Percentiles rank a stretch among this genome's conserved stretches.
These are phyloP conservation scores for Penicillium malachiteum DNA, from an alignment of 495 filamentous ascomycete species.

Conservation along the genomic window DNA sequence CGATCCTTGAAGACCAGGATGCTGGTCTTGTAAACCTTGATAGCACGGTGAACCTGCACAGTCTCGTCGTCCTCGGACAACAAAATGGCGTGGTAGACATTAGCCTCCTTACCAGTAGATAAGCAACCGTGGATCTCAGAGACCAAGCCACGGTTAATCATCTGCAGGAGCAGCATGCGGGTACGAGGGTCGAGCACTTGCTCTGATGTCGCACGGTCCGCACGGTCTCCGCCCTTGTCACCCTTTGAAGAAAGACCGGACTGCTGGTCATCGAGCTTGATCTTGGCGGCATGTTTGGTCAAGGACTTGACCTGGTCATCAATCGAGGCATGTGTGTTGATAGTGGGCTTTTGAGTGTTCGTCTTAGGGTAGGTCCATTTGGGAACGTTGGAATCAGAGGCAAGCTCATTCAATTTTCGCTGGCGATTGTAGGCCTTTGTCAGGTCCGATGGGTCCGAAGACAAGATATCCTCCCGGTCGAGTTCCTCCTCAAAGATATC, in stretches of 20 bases:
- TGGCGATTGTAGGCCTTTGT: slow-evolving; percentile 93
- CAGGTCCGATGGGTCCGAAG: slow-evolving; percentile 64
- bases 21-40: slow-evolving; percentile 98
- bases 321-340: slow-evolving; percentile 72
- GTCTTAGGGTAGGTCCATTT: slow-evolving; percentile 65
- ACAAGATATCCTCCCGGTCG: slow-evolving; percentile 57
- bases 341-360: slow-evolving; percentile 79
- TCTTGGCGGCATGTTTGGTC: slow-evolving; percentile 83
- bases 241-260: slow-evolving; percentile 53
- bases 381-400: slow-evolving; percentile 54
- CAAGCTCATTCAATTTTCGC: slow-evolving; percentile 56
- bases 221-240: slow-evolving; percentile 65
- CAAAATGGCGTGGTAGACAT: slow-evolving; percentile 83
- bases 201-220: slow-evolving; percentile 88
- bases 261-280: slow-evolving; percentile 71
- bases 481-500: slow-evolving; percentile 57
- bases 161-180: slow-evolving; percentile 89
- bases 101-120: slow-evolving; percentile 95
- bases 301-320: slow-evolving; percentile 86
- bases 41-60: slow-evolving; percentile 64
- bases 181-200: slow-evolving; percentile 92
- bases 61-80: slow-evolving; percentile 44
- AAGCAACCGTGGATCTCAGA: slow-evolving; percentile 87
- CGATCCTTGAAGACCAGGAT: slow-evolving; percentile 97
- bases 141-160: slow-evolving; percentile 84